Percentiles rank a stretch among this genome's conserved stretches.
phyloP scores from a whole-genome alignment of 2,329 filamentous ascomycete genomes.

The Monilinia laxa region DNA sequence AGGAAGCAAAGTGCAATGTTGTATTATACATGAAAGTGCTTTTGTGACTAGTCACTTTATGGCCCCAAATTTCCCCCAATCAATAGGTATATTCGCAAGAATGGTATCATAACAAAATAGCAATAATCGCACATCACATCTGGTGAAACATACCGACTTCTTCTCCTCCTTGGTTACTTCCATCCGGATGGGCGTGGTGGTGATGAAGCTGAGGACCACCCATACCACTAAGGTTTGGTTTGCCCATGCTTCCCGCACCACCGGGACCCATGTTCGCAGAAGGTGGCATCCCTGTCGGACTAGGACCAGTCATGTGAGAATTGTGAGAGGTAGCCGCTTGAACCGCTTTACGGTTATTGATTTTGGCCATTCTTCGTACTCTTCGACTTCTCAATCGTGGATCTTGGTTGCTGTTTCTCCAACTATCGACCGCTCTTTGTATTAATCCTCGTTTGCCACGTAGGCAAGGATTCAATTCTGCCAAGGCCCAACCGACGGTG shows the following conservation, averaged over 20 bases:
- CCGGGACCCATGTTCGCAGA: slow-evolving; percentile 60
- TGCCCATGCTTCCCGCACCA: slow-evolving; percentile 58
- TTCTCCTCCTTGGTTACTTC: slow-evolving; percentile 65
- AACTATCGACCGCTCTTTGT: slow-evolving; percentile 95
- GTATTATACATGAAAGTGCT: slow-evolving; percentile 42
- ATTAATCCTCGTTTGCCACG: slow-evolving; percentile 94
- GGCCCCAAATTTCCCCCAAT: slow-evolving; percentile 27
- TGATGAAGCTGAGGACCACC: slow-evolving; percentile 62
- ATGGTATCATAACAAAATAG: slow-evolving; percentile 40
- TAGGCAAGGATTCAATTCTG: slow-evolving; percentile 85
- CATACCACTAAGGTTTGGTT: slow-evolving; percentile 66
- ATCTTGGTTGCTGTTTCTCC: slow-evolving; percentile 98
- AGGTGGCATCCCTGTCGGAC: slow-evolving; percentile 62
- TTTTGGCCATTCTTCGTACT: slow-evolving; percentile 93
- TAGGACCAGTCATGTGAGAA: slow-evolving; percentile 63
- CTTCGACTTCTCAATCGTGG: slow-evolving; percentile 84
- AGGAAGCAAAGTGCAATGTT: slow-evolving; percentile 40
- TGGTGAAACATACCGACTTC: slow-evolving; percentile 95
- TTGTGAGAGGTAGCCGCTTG: slow-evolving; percentile 56
- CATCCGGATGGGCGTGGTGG: slow-evolving; percentile 71
- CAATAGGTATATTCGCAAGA: slow-evolving; percentile 36
- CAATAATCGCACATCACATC: slow-evolving; percentile 56
- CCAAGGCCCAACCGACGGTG: slow-evolving; percentile 97
- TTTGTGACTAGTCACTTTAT: slow-evolving; percentile 28
- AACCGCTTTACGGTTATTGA: slow-evolving; percentile 79